These are phyloP conservation scores for Falciphora oryzae DNA, from an alignment of 2,329 filamentous ascomycete species.

Conservation along the genomic window DNA sequence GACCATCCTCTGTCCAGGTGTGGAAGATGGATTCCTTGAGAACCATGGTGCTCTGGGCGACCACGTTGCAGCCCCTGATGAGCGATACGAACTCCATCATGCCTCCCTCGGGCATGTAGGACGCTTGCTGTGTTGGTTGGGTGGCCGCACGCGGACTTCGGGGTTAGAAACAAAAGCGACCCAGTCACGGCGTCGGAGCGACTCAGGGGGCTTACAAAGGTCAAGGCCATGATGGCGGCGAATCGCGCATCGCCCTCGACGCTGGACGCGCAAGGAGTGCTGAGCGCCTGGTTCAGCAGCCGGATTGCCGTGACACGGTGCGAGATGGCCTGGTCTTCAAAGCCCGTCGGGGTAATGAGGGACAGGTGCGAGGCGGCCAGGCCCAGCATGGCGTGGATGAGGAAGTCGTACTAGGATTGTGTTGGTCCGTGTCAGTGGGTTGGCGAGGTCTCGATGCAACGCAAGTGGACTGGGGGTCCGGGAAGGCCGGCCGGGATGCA, in stretches of 20 bases:
- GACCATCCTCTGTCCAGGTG: conserved; percentile 18
- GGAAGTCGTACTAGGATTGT: conserved; percentile 29
- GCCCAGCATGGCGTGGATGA: conserved; percentile 36
- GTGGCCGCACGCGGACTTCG: too few species aligned
- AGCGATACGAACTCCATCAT: conserved; percentile 33
- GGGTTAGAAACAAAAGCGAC: background rate
- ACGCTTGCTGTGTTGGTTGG: conserved; percentile 22
- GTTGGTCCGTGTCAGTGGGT: background rate
- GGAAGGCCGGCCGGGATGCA: too few species aligned
- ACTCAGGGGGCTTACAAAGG: conserved; percentile 20
- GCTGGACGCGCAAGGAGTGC: conserved; percentile 18
- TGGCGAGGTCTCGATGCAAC: background rate
- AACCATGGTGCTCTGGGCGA: conserved; percentile 12
- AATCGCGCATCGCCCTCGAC: conserved; percentile 32
- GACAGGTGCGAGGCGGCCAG: conserved; percentile 33
- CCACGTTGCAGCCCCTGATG: conserved; percentile 29
- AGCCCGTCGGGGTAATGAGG: conserved; percentile 20
- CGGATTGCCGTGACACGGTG: conserved; percentile 33
- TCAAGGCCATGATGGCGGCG: conserved; percentile 29
- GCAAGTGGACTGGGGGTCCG: too few species aligned
- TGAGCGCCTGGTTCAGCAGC: conserved; percentile 28
- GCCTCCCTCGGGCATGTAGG: conserved; percentile 31
- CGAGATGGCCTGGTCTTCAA: conserved; percentile 24
- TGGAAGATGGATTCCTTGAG: conserved; percentile 16
- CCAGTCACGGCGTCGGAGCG: too few species aligned